Percentiles rank a stretch among this genome's conserved stretches.
Evolutionary conservation across 345 rosid species (phyloP).

Genomic region (Citrus cavaleriei): DNA sequence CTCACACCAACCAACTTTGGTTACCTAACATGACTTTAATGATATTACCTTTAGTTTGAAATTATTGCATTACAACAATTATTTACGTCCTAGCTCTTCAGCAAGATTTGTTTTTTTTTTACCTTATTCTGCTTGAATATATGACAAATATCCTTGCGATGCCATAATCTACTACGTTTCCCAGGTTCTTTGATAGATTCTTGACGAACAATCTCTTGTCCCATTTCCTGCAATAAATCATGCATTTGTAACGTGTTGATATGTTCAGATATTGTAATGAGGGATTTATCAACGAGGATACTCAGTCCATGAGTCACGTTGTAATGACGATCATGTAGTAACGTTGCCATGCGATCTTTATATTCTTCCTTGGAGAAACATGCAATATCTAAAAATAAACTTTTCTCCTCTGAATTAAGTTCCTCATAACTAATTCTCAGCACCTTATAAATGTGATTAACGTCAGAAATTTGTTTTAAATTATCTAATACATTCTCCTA

Average conservation of each 20-base stretch:
- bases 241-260: constrained; percentile 23
- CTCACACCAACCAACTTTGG: too few relatives aligned
- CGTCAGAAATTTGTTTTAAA: not conserved
- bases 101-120: too few relatives aligned
- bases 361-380: constrained; percentile 34
- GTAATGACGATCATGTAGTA: constrained; percentile 8
- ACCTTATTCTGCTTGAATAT: not conserved
- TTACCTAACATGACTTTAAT: too few relatives aligned
- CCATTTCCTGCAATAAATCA: constrained; percentile 37
- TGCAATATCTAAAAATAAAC: constrained; percentile 44
- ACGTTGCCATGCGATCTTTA: constrained; percentile 7
- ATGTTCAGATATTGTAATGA: constrained; percentile 19
- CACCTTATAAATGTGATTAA: not conserved
- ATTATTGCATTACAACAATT: not conserved
- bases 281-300: constrained; percentile 28
- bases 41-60: too few relatives aligned
- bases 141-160: not conserved
- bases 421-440: constrained; percentile 16
- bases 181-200: not conserved
- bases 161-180: constrained; percentile 4
- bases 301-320: not conserved
- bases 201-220: constrained; percentile 1
- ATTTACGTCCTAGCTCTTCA: not conserved
- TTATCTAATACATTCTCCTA: not conserved
- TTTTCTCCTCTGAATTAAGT: constrained; percentile 6